phyloP scores from a whole-genome alignment of 2,329 filamentous ascomycete genomes.

The Neoarthrinium moseri region DNA sequence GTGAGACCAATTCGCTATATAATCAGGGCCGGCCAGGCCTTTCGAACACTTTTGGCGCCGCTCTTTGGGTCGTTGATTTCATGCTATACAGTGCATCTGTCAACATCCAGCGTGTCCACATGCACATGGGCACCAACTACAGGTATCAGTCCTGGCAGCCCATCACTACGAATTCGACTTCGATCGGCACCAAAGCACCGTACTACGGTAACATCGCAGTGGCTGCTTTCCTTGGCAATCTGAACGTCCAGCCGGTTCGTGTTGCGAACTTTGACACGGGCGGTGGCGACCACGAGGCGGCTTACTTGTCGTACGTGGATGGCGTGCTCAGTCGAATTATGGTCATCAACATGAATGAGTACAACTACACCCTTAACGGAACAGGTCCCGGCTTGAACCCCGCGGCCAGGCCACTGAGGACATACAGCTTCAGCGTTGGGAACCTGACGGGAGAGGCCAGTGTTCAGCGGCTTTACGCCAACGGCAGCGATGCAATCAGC shows the following conservation, averaged over 20 bases:
- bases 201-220: slow-evolving; percentile 64
- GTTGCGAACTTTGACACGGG: slow-evolving; percentile 47
- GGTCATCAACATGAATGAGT: slow-evolving; percentile 57
- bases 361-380: slow-evolving; percentile 56
- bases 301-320: slow-evolving; percentile 54
- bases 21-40: slow-evolving; percentile 60
- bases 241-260: slow-evolving; percentile 32
- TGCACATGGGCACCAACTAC: slow-evolving; percentile 65
- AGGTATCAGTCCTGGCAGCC: slow-evolving; percentile 63
- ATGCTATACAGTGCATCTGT: slow-evolving; percentile 55
- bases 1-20: slow-evolving; percentile 63
- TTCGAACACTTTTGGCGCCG: slow-evolving; percentile 64
- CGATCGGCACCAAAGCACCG: slow-evolving; percentile 58
- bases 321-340: slow-evolving; percentile 44
- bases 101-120: slow-evolving; percentile 57
- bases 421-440: slow-evolving; percentile 41
- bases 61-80: slow-evolving; percentile 65
- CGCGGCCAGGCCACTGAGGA: slow-evolving; percentile 27
- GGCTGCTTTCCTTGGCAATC: slow-evolving; percentile 52
- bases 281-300: slow-evolving; percentile 39
- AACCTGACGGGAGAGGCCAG: slow-evolving; percentile 14
- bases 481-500: slow-evolving; percentile 62
- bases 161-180: slow-evolving; percentile 44
- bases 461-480: slow-evolving; percentile 54
- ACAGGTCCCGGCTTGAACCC: slow-evolving; percentile 27